These are phyloP conservation scores for Cokeromyces recurvatus DNA, from an alignment of 371 early-diverging fungal genomes.

Conservation along the genomic window DNA sequence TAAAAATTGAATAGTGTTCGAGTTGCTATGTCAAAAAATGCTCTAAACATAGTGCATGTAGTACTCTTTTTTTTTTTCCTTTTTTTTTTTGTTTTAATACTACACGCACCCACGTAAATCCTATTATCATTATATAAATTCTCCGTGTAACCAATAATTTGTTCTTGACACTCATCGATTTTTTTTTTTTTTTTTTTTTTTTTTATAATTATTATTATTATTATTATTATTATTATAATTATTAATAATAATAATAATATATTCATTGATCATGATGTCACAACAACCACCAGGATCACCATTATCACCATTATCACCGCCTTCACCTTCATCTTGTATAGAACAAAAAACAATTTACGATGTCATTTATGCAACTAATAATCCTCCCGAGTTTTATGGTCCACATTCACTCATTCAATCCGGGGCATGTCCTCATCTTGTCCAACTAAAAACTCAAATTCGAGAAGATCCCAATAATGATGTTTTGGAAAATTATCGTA, in stretches of 20 bases:
- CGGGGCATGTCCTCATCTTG: constrained; percentile 35
- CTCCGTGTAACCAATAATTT: too few relatives aligned
- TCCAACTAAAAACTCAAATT: constrained; percentile 20
- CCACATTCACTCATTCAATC: constrained; percentile 15
- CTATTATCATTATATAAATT: too few relatives aligned
- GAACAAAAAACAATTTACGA: constrained; percentile 30
- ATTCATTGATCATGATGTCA: too few relatives aligned
- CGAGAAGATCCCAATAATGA: constrained; percentile 10
- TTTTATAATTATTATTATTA: background rate
- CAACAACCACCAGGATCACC: constrained; percentile 16
- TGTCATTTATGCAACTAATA: constrained; percentile 32
- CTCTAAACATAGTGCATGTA: too few relatives aligned
- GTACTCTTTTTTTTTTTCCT: too few relatives aligned
- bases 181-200: constrained; percentile 1
- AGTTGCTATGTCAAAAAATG: too few relatives aligned
- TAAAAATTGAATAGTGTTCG: too few relatives aligned
- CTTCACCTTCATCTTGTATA: background rate
- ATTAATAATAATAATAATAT: too few relatives aligned
- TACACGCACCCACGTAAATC: too few relatives aligned
- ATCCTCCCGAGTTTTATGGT: constrained; percentile 32
- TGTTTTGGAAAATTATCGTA: constrained; percentile 28
- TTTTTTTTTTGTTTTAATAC: too few relatives aligned
- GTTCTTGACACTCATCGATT: background rate
- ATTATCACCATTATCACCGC: constrained; percentile 16
- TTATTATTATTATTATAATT: too few relatives aligned